Base-by-base conservation (phyloP, 306 rosid species). In the Vigna radiata region DNA sequence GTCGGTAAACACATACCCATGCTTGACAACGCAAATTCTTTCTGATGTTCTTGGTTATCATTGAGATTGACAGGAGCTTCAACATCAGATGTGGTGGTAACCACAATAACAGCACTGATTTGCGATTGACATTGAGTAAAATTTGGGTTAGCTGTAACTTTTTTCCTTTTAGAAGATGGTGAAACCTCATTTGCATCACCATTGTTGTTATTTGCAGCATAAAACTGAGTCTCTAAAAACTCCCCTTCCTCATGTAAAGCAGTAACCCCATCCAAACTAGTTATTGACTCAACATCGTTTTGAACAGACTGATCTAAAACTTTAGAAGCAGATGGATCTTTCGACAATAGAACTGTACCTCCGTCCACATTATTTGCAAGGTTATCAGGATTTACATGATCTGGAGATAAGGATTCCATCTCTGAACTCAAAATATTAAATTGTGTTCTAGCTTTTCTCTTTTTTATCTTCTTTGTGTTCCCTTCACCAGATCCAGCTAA, bases 241-340 rank as follows among this genome's bases (percentile, higher is more conserved):
- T 75, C 84, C 47, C 72, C 55, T 48, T 81, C 79, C 76, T 78
- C 73, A 29, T 64, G 78, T 77, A 77, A 71, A 61, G 68, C 56
- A 76, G 80, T 58, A 62, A 39, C 65, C 52, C 76, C 83, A 18
- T 52, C 82, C 56, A 36, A 53, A 62, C 75, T 68, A 77, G 83
- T 73, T 25, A 65, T 79, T 81, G 72, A 79, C 75, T 71, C 80
- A 52, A 84, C 66, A 77, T 79, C 83, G 60, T 76, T 88, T 81
- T 78, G 86, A 83, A 65, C 76, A 76, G 77, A 71, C 72, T 84
- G 82, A 83, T 82, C 77, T 54, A 74, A 65, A 56, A 76, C 83
- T 68, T 81, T 88, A 29, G 82, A 82, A 71, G 59, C 50, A 70
- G 80, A 74, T 79, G 77, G 67, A 70, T 76, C 82, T 59, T 84